These are phyloP conservation scores for Plasmodium relictum DNA, from an alignment of 169 alveolate genomes.

Conservation along the genomic window DNA sequence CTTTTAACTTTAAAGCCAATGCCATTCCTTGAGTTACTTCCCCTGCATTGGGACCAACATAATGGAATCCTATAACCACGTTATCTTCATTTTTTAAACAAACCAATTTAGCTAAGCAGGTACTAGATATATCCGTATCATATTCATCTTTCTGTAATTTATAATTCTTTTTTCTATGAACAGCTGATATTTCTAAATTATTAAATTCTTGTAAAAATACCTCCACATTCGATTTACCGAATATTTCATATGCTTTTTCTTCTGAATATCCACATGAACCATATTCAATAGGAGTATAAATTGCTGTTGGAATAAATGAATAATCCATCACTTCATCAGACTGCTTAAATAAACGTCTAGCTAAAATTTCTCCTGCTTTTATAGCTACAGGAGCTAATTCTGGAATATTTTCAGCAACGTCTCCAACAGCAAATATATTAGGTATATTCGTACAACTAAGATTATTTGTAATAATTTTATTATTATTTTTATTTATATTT, in stretches of 20 bases:
- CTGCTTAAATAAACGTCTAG: slow-evolving; percentile 93
- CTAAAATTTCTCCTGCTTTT: slow-evolving; percentile 96
- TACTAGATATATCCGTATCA: slow-evolving; percentile 88
- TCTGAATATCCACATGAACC: slow-evolving; percentile 96
- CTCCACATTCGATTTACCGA: slow-evolving; percentile 89
- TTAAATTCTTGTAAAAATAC: slow-evolving; percentile 92
- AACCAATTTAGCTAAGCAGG: slow-evolving; percentile 94
- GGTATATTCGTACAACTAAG: slow-evolving; percentile 93
- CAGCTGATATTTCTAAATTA: slow-evolving; percentile 93
- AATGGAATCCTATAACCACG: slow-evolving; percentile 97
- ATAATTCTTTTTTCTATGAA: slow-evolving; percentile 83
- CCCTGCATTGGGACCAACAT: slow-evolving; percentile 98
- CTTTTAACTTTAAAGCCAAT: slow-evolving; percentile 95
- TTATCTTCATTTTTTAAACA: slow-evolving; percentile 91
- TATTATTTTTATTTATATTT: slow-evolving; percentile 79
- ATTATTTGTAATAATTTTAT: slow-evolving; percentile 90
- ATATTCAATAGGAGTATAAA: slow-evolving; percentile 98
- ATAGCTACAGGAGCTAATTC: slow-evolving; percentile 99
- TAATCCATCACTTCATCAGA: slow-evolving; percentile 81
- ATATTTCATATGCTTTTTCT: slow-evolving; percentile 87
- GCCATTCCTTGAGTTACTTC: slow-evolving; percentile 98
- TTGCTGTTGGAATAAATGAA: slow-evolving; percentile 95
- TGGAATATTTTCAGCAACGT: slow-evolving; percentile 94
- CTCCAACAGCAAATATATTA: slow-evolving; percentile 96
- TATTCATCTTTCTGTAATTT: slow-evolving; percentile 80